Evolutionary conservation across 2,329 filamentous ascomycete genomes (phyloP).

Genomic region (Helminthosporium solani): DNA sequence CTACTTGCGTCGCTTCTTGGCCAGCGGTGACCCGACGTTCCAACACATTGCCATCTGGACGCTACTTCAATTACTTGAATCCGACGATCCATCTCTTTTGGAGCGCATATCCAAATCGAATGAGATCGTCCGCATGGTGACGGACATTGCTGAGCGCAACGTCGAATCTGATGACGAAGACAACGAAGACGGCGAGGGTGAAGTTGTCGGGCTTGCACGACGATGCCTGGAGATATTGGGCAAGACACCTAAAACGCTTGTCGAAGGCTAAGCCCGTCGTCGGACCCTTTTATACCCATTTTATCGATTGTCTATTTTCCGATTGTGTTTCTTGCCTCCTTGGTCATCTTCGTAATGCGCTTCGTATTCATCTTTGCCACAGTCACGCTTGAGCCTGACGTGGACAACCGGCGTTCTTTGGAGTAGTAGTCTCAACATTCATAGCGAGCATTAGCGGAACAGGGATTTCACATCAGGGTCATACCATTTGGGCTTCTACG

Average conservation of each 20-base stretch:
- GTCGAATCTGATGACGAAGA: constrained; percentile 84
- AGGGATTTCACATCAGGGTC: constrained; percentile 29
- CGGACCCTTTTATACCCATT: constrained; percentile 24
- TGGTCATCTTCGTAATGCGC: constrained; percentile 28
- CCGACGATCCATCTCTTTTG: constrained; percentile 87
- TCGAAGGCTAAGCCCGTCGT: constrained; percentile 63
- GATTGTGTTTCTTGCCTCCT: constrained; percentile 20
- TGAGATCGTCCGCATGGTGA: constrained; percentile 89
- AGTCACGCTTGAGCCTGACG: constrained; percentile 20
- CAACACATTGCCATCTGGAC: constrained; percentile 99
- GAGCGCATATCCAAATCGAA: constrained; percentile 85
- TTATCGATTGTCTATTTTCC: constrained; percentile 21
- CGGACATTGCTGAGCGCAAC: constrained; percentile 83
- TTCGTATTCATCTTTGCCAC: constrained; percentile 22
- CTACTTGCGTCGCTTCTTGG: constrained; percentile 88
- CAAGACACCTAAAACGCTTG: constrained; percentile 75
- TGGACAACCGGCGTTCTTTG: constrained; percentile 32
- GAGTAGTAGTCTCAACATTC: constrained; percentile 35
- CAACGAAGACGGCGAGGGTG: constrained; percentile 86
- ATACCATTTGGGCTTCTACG: constrained; percentile 30
- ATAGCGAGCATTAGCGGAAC: constrained; percentile 45
- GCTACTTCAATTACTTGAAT: constrained; percentile 89
- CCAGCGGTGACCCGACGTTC: constrained; percentile 93
- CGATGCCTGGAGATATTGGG: constrained; percentile 85
- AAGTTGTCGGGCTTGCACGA: constrained; percentile 88